phyloP scores from a whole-genome alignment of 2,329 filamentous ascomycete species.

The Aureobasidium sp. region DNA sequence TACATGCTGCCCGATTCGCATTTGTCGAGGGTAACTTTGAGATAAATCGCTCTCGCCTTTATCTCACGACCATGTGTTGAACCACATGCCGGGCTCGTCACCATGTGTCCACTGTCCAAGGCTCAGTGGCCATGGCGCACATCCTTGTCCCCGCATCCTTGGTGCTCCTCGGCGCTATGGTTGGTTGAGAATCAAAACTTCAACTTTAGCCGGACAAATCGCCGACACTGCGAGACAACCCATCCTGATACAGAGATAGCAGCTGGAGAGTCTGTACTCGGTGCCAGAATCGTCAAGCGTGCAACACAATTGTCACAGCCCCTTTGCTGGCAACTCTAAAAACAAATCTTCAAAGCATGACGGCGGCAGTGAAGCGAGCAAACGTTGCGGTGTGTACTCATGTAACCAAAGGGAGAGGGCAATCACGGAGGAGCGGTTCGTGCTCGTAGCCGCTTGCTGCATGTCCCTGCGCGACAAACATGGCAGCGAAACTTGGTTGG shows the following conservation, averaged over 20 bases:
- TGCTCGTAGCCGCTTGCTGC: slow-evolving; percentile 10
- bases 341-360: neutral
- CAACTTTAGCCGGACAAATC: slow-evolving; percentile 9
- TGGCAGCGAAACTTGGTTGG: neutral
- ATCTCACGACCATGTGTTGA: neutral
- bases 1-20: slow-evolving; percentile 3
- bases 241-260: neutral
- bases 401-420: neutral
- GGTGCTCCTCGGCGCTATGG: slow-evolving; percentile 1
- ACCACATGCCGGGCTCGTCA: neutral
- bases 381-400: slow-evolving; percentile 12
- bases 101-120: neutral
- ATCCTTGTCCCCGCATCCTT: slow-evolving; percentile 11
- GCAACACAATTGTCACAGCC: neutral
- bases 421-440: slow-evolving; percentile 9
- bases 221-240: slow-evolving; percentile 1
- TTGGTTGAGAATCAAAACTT: slow-evolving; percentile 4
- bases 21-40: neutral
- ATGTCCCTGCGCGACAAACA: neutral
- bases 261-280: neutral
- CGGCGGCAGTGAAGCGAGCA: slow-evolving; percentile 5
- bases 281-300: neutral
- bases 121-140: neutral
- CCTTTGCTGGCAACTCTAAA: neutral
- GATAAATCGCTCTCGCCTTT: neutral